phyloP scores from a whole-genome alignment of 306 rosid genomes.

The Rosa lucieae region DNA sequence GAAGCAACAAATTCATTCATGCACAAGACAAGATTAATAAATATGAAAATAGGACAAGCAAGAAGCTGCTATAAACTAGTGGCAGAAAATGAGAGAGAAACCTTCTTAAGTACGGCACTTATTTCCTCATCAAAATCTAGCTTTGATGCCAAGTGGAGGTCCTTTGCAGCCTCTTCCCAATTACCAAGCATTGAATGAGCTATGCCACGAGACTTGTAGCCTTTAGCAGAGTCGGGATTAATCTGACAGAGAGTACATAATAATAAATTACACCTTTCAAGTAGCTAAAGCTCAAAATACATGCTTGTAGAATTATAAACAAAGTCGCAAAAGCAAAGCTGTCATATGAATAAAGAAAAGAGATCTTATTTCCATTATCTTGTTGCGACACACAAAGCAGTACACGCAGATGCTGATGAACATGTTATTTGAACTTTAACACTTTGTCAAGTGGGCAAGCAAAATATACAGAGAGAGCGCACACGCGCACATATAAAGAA shows the following conservation, averaged over 20 bases:
- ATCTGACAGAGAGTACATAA: conserved; percentile 44
- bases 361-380: neutral
- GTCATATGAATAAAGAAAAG: neutral
- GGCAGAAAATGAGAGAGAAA: conserved; percentile 25
- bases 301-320: neutral
- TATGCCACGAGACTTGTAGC: conserved; percentile 85
- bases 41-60: neutral
- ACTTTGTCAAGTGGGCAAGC: neutral
- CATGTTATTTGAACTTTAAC: neutral
- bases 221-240: conserved; percentile 95
- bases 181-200: conserved; percentile 82
- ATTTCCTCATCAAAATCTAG: conserved; percentile 87
- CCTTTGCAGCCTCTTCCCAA: conserved; percentile 91
- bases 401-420: neutral
- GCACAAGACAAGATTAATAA: neutral
- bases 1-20: neutral
- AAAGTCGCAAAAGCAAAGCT: neutral
- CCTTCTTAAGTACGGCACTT: conserved; percentile 81
- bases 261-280: neutral
- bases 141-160: conserved; percentile 85
- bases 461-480: neutral
- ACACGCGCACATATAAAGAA: neutral
- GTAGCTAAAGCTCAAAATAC: neutral
- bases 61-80: neutral
- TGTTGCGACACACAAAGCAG: neutral